Evolutionary conservation across 2,329 filamentous ascomycete genomes (phyloP), one percentile per base, ranked within the genome.

Genomic region (Graphiopsis chlorocephala): DNA sequence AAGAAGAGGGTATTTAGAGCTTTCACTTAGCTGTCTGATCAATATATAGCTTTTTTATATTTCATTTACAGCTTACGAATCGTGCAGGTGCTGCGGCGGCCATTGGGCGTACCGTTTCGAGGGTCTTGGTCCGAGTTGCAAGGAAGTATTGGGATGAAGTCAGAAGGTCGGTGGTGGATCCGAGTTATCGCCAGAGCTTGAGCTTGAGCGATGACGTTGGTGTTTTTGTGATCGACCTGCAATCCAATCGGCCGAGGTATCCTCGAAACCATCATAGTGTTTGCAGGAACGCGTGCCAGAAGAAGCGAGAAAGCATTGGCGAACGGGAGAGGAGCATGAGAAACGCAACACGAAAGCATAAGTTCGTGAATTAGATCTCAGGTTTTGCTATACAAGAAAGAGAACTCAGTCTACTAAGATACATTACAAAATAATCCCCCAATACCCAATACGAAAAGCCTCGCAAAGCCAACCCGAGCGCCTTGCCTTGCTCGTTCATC

Each of bases 111-210:
- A 28, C 47, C 47, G 3, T 28, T 50, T 33, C 17, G 14, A 50
- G 47, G 47, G 47, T 17, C 25, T 25, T 50, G 47, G 47, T 20
- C 38, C 38, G 38, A 23, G 38, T 45, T 12, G 38, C 38, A 20
- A n/a, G 38, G n/a, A 45, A 45, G n/a, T 45, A 10, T 15, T 60
- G 33, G 47, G 60, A 62, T 62, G 60, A 55, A 62, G 60, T 62
- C 60, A 62, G 58, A 58, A 42, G 35, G 17, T 45, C 8, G 38
- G 33, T 29, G 55, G 55, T 25, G 31, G n/a, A 28, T 56, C 31
- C 53, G 47, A 28, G 47, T 50, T 50, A 28, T 28, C 38, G 38
- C 38, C 38, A 45, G 38, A 42, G 38, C 38, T 45, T 45, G 38
- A 45, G 38, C 38, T 45, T 4, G 8, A n/a, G 8, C 38, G n/a